A percentile compares a stretch with the other conserved stretches of the same genome.
These are phyloP conservation scores for Rhazya stricta DNA, from an alignment of 257 asterid species.

Conservation along the genomic window DNA sequence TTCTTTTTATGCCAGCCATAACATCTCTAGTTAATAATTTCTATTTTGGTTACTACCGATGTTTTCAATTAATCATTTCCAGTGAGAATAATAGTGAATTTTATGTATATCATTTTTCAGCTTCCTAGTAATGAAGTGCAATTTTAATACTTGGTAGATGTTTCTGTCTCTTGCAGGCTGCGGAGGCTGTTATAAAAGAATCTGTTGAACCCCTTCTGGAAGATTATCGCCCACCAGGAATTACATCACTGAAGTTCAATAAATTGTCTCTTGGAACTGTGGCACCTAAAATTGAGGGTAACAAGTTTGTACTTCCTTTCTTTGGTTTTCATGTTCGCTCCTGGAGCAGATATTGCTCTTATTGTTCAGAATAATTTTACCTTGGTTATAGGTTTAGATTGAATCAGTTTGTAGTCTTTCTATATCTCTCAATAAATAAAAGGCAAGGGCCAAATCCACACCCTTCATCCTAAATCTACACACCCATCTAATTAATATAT, in stretches of 20 bases:
- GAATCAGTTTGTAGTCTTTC: background rate
- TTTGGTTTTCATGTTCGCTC: background rate
- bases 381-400: background rate
- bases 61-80: background rate
- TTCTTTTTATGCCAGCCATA: background rate
- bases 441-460: too few relatives aligned
- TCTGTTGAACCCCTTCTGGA: conserved; percentile 96
- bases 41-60: background rate
- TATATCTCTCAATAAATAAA: background rate
- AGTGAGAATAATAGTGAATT: background rate
- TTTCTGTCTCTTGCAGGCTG: conserved; percentile 62
- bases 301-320: background rate
- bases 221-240: conserved; percentile 90
- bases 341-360: conserved; percentile 26
- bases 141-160: background rate
- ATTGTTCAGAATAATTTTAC: background rate
- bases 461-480: too few relatives aligned
- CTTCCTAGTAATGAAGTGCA: background rate
- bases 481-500: too few relatives aligned
- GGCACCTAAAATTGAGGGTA: conserved; percentile 99
- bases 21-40: background rate
- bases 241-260: conserved; percentile 79
- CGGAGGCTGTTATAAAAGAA: conserved; percentile 86
- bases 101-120: background rate
- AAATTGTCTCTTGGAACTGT: conserved; percentile 93